phyloP scores from a whole-genome alignment of 139 green algal species.

The Zygnema circumcarinatum region DNA sequence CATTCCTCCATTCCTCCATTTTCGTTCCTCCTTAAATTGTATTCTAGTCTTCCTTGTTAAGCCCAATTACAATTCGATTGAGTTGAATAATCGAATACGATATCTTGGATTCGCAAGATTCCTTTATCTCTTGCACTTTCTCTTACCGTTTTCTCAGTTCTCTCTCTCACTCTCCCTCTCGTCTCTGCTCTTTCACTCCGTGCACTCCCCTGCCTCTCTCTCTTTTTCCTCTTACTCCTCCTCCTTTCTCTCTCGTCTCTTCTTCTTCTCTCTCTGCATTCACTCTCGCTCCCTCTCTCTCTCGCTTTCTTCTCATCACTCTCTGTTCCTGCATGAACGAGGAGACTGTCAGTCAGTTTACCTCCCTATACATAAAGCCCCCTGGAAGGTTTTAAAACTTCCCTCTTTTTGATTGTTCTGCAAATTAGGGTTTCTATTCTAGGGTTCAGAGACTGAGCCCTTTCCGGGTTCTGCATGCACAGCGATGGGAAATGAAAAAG shows the following conservation, averaged over 20 bases:
- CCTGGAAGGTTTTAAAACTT: too few species aligned
- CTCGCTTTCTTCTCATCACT: not conserved
- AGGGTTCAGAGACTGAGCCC: too few species aligned
- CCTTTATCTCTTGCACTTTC: not conserved
- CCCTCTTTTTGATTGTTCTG: too few species aligned
- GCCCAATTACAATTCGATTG: too few species aligned
- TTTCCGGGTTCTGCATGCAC: too few species aligned
- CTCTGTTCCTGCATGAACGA: too few species aligned
- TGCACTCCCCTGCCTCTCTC: not conserved
- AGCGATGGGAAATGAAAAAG: constrained; percentile 66
- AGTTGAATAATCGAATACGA: too few species aligned
- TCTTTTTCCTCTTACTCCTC: not conserved
- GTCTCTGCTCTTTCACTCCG: constrained; percentile 1
- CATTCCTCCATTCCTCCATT: not conserved
- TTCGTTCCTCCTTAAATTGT: constrained; percentile 1
- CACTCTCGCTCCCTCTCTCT: not conserved
- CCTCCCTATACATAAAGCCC: too few species aligned
- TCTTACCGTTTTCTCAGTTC: not conserved
- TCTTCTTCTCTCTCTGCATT: not conserved
- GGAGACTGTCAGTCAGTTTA: too few species aligned
- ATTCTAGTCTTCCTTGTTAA: too few species aligned
- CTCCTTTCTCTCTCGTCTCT: not conserved
- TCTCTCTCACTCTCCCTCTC: not conserved
- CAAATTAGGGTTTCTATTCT: too few species aligned
- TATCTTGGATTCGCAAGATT: too few species aligned